Conservation (phyloP, 1,284 basidiomycete species). For the Coniferiporia weirii region DNA sequence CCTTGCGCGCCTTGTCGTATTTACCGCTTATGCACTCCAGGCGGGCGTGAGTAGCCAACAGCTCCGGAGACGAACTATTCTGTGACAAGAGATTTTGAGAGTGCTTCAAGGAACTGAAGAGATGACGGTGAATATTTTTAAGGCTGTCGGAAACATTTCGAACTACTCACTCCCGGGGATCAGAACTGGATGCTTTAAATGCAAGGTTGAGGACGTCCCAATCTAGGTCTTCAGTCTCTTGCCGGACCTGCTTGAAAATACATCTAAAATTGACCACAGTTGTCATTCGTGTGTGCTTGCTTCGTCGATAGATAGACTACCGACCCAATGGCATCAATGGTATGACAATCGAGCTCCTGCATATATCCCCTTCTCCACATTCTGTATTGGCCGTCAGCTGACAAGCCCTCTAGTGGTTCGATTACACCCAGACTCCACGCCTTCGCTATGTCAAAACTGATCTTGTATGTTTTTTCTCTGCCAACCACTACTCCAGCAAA, state of each 20-base stretch:
- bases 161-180: conserved; percentile 52
- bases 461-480: conserved; percentile 52
- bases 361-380: conserved; percentile 22
- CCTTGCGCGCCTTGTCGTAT: conserved; percentile 70
- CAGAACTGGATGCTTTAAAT: conserved; percentile 56
- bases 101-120: conserved; percentile 59
- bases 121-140: conserved; percentile 11
- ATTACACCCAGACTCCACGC: conserved; percentile 54
- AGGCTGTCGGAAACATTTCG: conserved; percentile 3
- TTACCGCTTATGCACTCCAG: conserved; percentile 73
- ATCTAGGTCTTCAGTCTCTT: conserved; percentile 40
- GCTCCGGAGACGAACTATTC: conserved; percentile 58
- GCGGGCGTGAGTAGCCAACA: conserved; percentile 81
- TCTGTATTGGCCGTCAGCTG: conserved; percentile 35
- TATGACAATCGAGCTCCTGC: neutral
- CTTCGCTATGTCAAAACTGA: conserved; percentile 61
- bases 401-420: conserved; percentile 46
- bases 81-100: conserved; percentile 67
- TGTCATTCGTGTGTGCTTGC: neutral
- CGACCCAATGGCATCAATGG: conserved; percentile 3
- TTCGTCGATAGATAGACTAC: neutral
- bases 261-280: neutral
- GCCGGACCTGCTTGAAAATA: conserved; percentile 49
- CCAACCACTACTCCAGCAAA: conserved; percentile 62
- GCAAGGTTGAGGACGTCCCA: conserved; percentile 64